A percentile compares a stretch with the other conserved stretches of the same genome.
Conservation (phyloP, 768 basidiomycete species). For the Sporobolomyces pararoseus region DNA sequence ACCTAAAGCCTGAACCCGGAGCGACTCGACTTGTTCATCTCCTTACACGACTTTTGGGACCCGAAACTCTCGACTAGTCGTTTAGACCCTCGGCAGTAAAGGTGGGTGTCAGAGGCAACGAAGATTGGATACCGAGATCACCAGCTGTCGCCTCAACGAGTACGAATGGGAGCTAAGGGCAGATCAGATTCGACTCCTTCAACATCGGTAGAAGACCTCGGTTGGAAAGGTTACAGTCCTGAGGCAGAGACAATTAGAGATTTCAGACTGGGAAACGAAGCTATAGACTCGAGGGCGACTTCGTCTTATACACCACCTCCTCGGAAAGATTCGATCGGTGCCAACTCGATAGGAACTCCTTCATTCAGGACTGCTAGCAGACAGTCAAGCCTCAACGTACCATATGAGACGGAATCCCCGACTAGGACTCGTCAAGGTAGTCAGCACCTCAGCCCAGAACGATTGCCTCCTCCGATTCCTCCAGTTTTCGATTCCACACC, state of each 20-base stretch:
- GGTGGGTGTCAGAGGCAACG: too few relatives aligned
- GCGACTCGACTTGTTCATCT: too few relatives aligned
- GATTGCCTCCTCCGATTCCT: constrained; percentile 8
- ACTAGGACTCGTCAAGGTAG: background rate
- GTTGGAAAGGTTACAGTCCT: background rate
- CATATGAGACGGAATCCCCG: background rate
- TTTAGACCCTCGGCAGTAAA: too few relatives aligned
- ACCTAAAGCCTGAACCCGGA: too few relatives aligned
- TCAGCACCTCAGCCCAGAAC: background rate
- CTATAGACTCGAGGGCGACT: background rate
- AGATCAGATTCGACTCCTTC: constrained; percentile 20
- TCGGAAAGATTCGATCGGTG: constrained; percentile 7
- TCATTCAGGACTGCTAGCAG: background rate
- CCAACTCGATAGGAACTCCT: background rate
- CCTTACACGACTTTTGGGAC: too few relatives aligned
- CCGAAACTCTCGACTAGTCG: too few relatives aligned
- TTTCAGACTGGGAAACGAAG: too few relatives aligned
- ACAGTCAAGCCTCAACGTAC: background rate
- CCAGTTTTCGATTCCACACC: constrained; percentile 6
- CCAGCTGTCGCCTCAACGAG: too few relatives aligned
- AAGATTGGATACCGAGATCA: too few relatives aligned
- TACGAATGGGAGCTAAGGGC: background rate
- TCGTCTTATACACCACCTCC: constrained; percentile 7
- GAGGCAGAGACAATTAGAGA: background rate
- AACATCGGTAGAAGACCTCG: constrained; percentile 10